phyloP scores from a whole-genome alignment of 202 grass and related monocot species.

The Dendrocalamus latiflorus region DNA sequence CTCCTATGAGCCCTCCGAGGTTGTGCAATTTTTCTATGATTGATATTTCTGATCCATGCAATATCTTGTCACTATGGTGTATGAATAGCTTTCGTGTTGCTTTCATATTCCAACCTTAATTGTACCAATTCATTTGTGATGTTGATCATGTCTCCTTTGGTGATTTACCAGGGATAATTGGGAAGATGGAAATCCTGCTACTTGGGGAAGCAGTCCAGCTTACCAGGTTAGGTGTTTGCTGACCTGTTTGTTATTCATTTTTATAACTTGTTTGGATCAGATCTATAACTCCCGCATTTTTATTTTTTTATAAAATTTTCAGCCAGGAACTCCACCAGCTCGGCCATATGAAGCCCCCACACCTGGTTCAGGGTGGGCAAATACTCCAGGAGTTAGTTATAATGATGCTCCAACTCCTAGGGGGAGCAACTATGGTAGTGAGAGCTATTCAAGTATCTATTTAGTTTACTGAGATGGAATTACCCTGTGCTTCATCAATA shows the following conservation, averaged over 20 bases:
- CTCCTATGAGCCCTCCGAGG: conserved; percentile 98
- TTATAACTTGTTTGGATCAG: background rate
- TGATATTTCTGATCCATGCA: conserved; percentile 18
- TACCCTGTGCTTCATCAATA: background rate
- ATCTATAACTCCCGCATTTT: background rate
- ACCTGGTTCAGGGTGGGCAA: conserved; percentile 97
- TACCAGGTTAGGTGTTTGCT: conserved; percentile 65
- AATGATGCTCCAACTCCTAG: conserved; percentile 83
- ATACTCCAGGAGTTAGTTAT: conserved; percentile 87
- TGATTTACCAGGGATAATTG: conserved; percentile 82
- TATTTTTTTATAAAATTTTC: conserved; percentile 29
- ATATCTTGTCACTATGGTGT: background rate
- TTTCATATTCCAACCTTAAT: conserved; percentile 5
- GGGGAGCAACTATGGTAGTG: conserved; percentile 81
- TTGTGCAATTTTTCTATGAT: conserved; percentile 31
- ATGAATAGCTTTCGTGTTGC: background rate
- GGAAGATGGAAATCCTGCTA: conserved; percentile 95
- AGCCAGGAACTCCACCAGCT: conserved; percentile 85
- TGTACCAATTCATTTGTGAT: conserved; percentile 12
- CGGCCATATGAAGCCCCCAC: conserved; percentile 96
- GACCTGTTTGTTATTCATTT: conserved; percentile 14
- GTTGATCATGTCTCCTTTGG: conserved; percentile 16
- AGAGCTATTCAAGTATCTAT: conserved; percentile 15
- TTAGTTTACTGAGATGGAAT: background rate
- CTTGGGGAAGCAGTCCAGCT: conserved; percentile 90